Base-by-base conservation (phyloP, 148 eudicot genomes). In the Salicornia ramosissima region DNA sequence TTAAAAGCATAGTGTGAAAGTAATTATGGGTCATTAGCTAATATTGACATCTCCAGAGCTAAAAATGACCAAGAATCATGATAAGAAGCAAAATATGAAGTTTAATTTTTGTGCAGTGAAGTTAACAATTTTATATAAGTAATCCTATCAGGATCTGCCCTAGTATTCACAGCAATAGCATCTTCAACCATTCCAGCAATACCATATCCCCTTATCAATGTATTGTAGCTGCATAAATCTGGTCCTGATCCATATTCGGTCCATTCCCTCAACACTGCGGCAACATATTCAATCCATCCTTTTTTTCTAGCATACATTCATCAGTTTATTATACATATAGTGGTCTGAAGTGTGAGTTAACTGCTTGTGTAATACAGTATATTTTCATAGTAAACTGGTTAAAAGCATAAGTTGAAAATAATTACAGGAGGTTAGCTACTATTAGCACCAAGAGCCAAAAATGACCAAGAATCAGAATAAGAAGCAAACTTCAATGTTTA, bases 161-260 rank as follows among this genome's bases (percentile, higher is more conserved):
- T 89, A 52, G 80, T 85, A 64, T 76, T 75, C 80, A 93, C 68
- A 42, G 67, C 79, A n/a, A 88, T 88, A n/a, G 96, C 98, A 31
- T 90, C 89, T 78, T 93, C 97, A 57, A 88, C 90, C 96, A 86
- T 85, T 73, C 98, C 98, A 11, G 95, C 98, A 76, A 93, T 82
- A 45, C 98, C 97, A 78, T 93, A 93, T 1, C 97, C 98, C 85
- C 90, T 93, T 71, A 93, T 90, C 81, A 93, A 79, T 19, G 98
- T 87, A 77, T 93, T 93, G 65, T 90, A 93, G 78, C 97, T 82
- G 79, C 88, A 90, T 76, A 90, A 82, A 74, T 93, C 97, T 10
- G 87, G 96, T 30, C 86, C 82, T 10, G 80, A 72, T 39, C 95
- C 96, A 64, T 80, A 71, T 80, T 87, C 92, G 68, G 86, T 90